A percentile compares a stretch with the other conserved stretches of the same genome.
These are phyloP conservation scores for Cyclostephanos invisitatus DNA, from an alignment of 108 stramenopile genomes.

Conservation along the genomic window DNA sequence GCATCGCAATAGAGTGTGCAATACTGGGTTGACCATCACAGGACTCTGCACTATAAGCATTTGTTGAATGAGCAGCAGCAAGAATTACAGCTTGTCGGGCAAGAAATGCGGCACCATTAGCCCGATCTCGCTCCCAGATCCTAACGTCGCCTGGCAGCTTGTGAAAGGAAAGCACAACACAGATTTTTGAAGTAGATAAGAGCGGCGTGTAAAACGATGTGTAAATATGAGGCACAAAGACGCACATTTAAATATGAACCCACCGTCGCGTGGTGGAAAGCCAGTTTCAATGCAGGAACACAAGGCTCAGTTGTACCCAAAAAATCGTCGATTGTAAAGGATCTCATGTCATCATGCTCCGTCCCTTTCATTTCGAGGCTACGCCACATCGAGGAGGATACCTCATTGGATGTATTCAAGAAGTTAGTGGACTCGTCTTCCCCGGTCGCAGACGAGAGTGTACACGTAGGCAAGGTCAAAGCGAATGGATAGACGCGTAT, in stretches of 20 bases:
- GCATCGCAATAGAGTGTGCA: slow-evolving; percentile 43
- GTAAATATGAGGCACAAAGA: background rate
- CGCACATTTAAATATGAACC: slow-evolving; percentile 35
- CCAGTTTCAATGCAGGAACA: slow-evolving; percentile 49
- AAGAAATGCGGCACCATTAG: slow-evolving; percentile 52
- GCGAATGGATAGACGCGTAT: slow-evolving; percentile 63
- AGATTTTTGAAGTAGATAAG: background rate
- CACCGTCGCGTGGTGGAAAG: slow-evolving; percentile 63
- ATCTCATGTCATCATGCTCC: slow-evolving; percentile 55
- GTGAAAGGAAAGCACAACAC: background rate
- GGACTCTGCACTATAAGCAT: slow-evolving; percentile 10
- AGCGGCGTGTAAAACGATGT: background rate
- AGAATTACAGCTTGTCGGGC: slow-evolving; percentile 47
- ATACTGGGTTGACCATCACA: slow-evolving; percentile 9
- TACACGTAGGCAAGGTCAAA: slow-evolving; percentile 25
- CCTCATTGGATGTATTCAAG: background rate
- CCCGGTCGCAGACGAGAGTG: background rate
- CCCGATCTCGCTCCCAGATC: slow-evolving; percentile 48
- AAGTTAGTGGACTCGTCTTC: background rate
- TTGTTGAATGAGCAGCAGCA: slow-evolving; percentile 23
- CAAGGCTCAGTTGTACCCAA: slow-evolving; percentile 32
- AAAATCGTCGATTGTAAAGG: slow-evolving; percentile 40
- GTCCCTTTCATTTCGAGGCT: slow-evolving; percentile 48
- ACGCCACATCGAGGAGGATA: background rate
- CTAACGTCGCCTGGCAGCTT: slow-evolving; percentile 28